A percentile compares a stretch with the other conserved stretches of the same genome.
These are phyloP conservation scores for Fomitopsis pinicola DNA, from an alignment of 1,284 basidiomycete genomes.

Conservation along the genomic window DNA sequence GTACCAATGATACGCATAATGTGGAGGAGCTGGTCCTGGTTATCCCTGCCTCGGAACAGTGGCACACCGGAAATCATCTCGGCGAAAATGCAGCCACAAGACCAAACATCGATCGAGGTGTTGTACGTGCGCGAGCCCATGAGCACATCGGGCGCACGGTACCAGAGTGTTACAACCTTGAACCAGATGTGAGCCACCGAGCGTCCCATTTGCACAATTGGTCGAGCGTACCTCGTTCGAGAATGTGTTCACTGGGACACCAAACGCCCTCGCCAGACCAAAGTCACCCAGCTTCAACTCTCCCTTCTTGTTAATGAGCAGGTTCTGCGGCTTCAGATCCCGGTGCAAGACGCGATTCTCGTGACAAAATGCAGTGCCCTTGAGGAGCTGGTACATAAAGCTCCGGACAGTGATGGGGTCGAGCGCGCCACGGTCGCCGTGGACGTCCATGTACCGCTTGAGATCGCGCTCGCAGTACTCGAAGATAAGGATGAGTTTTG, in stretches of 20 bases:
- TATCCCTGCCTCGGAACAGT: constrained; percentile 95
- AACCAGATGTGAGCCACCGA: constrained; percentile 3
- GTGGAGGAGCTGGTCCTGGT: constrained; percentile 95
- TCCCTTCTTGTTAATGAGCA: constrained; percentile 95
- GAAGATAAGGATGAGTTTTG: constrained; percentile 97
- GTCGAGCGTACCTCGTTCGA: constrained; percentile 76
- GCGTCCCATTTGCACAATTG: not conserved
- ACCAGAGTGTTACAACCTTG: constrained; percentile 98
- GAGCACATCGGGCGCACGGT: constrained; percentile 97
- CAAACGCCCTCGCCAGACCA: constrained; percentile 91
- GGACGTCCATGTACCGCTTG: constrained; percentile 99
- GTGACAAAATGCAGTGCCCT: constrained; percentile 98
- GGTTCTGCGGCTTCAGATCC: constrained; percentile 96
- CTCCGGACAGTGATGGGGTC: constrained; percentile 92
- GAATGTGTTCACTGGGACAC: constrained; percentile 95
- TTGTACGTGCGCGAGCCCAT: constrained; percentile 97
- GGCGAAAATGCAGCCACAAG: constrained; percentile 98
- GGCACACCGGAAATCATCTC: constrained; percentile 99
- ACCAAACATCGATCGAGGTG: constrained; percentile 99
- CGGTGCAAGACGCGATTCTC: constrained; percentile 98
- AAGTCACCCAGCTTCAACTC: constrained; percentile 98
- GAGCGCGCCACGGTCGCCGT: constrained; percentile 93
- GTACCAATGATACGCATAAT: constrained; percentile 98
- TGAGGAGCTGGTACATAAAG: constrained; percentile 97
- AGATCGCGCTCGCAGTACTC: constrained; percentile 99